These are phyloP conservation scores for Rhodotorula sp. DNA, from an alignment of 1,284 basidiomycete species.

Conservation along the genomic window DNA sequence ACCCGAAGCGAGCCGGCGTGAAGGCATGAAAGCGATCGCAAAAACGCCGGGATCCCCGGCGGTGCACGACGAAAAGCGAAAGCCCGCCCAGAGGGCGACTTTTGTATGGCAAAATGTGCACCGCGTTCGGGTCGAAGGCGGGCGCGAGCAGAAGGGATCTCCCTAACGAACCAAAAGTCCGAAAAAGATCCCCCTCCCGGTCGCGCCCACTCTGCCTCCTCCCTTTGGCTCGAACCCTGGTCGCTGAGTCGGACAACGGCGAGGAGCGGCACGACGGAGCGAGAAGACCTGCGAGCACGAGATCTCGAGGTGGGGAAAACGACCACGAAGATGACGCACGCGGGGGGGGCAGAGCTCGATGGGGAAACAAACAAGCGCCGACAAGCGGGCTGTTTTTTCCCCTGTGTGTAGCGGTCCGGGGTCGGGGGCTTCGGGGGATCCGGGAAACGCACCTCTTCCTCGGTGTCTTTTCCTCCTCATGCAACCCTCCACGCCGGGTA, in stretches of 20 bases:
- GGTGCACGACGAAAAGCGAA: neutral
- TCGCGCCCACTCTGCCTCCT: no score
- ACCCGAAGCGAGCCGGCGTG: conserved; percentile 10
- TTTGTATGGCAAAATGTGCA: neutral
- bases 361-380: no score
- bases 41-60: conserved; percentile 29
- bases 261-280: neutral
- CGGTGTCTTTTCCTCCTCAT: no score
- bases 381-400: no score
- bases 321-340: no score
- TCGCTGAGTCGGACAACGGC: neutral
- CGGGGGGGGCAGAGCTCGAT: no score
- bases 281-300: neutral
- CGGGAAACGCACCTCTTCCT: no score
- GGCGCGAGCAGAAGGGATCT: neutral
- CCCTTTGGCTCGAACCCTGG: neutral
- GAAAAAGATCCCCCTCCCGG: no score
- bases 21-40: conserved; percentile 25
- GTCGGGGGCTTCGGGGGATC: no score
- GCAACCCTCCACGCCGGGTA: no score
- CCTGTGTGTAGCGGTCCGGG: no score
- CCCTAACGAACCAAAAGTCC: no score
- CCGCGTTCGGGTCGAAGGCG: conserved; percentile 7
- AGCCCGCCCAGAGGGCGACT: neutral
- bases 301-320: neutral